A percentile compares a stretch with the other conserved stretches of the same genome.
Conservation (phyloP, 768 basidiomycete genomes). For the Lactarius sp. region DNA sequence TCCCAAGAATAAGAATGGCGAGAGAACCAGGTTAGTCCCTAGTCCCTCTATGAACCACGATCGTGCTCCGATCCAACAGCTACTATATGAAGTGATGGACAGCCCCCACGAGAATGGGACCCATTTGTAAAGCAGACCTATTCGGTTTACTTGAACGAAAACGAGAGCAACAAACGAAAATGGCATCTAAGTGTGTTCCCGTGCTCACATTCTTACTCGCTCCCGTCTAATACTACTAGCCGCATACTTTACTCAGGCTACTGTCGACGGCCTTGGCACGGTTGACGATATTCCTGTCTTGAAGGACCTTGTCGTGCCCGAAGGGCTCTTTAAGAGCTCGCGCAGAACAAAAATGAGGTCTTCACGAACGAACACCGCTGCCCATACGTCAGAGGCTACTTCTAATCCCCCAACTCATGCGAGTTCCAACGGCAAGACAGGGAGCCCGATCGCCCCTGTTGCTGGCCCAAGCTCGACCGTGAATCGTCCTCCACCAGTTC, state of each 20-base stretch:
- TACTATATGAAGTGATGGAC: constrained; percentile 32
- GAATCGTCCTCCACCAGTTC: constrained; percentile 3
- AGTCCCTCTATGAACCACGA: constrained; percentile 18
- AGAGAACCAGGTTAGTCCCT: constrained; percentile 28
- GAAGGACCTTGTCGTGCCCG: constrained; percentile 62
- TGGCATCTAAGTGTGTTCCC: constrained; percentile 48
- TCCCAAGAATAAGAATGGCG: constrained; percentile 36
- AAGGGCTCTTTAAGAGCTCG: constrained; percentile 75
- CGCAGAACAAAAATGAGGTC: constrained; percentile 53
- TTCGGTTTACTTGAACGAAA: constrained; percentile 35
- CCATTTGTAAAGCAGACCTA: constrained; percentile 52
- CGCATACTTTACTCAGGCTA: constrained; percentile 80
- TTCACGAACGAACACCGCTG: constrained; percentile 43
- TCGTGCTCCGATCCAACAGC: constrained; percentile 21
- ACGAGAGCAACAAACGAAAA: constrained; percentile 30
- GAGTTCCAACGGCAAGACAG: constrained; percentile 1
- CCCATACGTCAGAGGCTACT: constrained; percentile 38
- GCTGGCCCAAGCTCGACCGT: constrained; percentile 14
- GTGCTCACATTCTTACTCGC: background rate
- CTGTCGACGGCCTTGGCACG: constrained; percentile 62
- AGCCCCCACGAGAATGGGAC: constrained; percentile 39
- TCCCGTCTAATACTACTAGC: constrained; percentile 39
- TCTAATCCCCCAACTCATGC: background rate
- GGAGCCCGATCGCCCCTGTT: constrained; percentile 1
- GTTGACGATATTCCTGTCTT: constrained; percentile 66